Evolutionary conservation across 2,329 filamentous ascomycete species (phyloP).

Genomic region (Apiospora saccharicola): DNA sequence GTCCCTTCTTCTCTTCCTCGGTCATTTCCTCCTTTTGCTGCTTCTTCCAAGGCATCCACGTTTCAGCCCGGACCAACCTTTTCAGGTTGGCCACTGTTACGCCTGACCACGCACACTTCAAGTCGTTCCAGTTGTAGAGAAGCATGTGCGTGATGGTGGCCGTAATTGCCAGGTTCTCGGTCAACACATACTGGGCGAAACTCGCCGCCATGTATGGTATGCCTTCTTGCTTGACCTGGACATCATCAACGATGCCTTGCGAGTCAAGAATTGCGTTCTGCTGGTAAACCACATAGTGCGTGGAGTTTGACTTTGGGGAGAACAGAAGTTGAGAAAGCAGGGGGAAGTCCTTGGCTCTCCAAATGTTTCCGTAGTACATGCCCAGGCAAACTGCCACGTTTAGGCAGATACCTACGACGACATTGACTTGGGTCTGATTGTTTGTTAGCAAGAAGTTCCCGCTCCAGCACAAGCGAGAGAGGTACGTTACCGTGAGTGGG

Average conservation of each 20-base stretch:
- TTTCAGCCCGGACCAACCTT: background rate
- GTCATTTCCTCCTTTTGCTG: background rate
- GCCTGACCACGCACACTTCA: constrained; percentile 46
- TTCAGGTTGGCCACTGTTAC: background rate
- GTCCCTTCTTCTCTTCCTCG: constrained; percentile 13
- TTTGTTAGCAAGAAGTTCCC: background rate
- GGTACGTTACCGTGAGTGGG: background rate
- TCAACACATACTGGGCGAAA: constrained; percentile 50
- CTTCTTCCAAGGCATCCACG: constrained; percentile 9
- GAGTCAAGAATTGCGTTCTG: constrained; percentile 50
- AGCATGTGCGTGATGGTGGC: constrained; percentile 54
- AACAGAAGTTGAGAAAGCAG: constrained; percentile 42
- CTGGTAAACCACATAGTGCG: constrained; percentile 45
- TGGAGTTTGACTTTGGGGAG: background rate
- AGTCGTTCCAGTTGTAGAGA: constrained; percentile 48
- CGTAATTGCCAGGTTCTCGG: constrained; percentile 54
- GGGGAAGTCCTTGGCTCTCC: constrained; percentile 49
- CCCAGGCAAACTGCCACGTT: constrained; percentile 41
- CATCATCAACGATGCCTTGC: constrained; percentile 47
- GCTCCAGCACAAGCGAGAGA: too few species aligned
- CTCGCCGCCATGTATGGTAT: constrained; percentile 51
- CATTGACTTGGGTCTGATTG: constrained; percentile 5
- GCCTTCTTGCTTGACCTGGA: constrained; percentile 44
- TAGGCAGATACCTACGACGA: background rate
- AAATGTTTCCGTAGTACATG: constrained; percentile 53